Conservation (phyloP, 1,139 yeast genomes). For the Lizanozyma gosingica region DNA sequence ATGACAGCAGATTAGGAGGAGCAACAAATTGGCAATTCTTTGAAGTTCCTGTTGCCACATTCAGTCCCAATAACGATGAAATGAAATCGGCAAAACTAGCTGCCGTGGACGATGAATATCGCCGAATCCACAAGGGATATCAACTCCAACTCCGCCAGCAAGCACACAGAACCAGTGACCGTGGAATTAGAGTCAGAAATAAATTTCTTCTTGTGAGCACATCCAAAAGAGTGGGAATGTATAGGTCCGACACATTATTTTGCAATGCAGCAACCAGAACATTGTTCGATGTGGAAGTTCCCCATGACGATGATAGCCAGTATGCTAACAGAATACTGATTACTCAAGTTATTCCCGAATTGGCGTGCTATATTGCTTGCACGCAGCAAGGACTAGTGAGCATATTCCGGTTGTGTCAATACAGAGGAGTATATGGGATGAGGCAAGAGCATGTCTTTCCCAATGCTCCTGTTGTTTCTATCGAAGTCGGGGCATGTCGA, state of each 20-base stretch:
- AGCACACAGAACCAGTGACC: slow-evolving; percentile 1
- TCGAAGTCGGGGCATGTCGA: slow-evolving; percentile 20
- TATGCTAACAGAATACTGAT: slow-evolving; percentile 47
- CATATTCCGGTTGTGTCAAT: slow-evolving; percentile 47
- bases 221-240: slow-evolving; percentile 34
- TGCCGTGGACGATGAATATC: slow-evolving; percentile 28
- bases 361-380: slow-evolving; percentile 45
- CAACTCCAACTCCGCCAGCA: neutral
- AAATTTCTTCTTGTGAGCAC: slow-evolving; percentile 38
- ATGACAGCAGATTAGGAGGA: slow-evolving; percentile 37
- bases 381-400: slow-evolving; percentile 55
- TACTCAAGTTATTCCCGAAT: slow-evolving; percentile 40
- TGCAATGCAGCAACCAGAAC: slow-evolving; percentile 43
- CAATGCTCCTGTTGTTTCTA: slow-evolving; percentile 21
- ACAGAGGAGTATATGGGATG: slow-evolving; percentile 48
- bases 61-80: neutral
- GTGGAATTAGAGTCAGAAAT: slow-evolving; percentile 9
- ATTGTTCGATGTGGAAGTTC: slow-evolving; percentile 30
- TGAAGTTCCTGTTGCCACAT: slow-evolving; percentile 16
- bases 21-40: slow-evolving; percentile 36
- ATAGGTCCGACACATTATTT: slow-evolving; percentile 38
- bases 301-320: slow-evolving; percentile 28
- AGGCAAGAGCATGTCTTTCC: slow-evolving; percentile 55
- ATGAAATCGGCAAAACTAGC: slow-evolving; percentile 15
- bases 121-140: slow-evolving; percentile 21